Evolutionary conservation across 441 rosid genomes (phyloP).

Genomic region (Francoa sonchifolia): DNA sequence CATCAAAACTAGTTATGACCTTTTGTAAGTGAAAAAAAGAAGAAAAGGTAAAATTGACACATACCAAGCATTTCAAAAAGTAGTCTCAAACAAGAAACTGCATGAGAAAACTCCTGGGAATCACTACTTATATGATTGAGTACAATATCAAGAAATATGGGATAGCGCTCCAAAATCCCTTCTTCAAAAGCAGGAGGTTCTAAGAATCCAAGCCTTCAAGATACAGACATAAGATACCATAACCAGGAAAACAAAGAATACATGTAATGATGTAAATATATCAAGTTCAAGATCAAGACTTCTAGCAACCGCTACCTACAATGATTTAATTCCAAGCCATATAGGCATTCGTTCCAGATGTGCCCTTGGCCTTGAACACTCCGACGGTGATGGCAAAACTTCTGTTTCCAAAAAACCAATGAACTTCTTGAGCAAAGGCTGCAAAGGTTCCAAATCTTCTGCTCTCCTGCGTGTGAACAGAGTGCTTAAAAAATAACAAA

Average conservation of each 20-base stretch:
- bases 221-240: slow-evolving; percentile 14
- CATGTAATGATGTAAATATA: slow-evolving; percentile 8
- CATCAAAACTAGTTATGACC: slow-evolving; percentile 3
- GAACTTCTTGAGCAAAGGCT: slow-evolving; percentile 76
- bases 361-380: slow-evolving; percentile 59
- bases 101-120: slow-evolving; percentile 85
- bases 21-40: slow-evolving; percentile 6
- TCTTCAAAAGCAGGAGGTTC: slow-evolving; percentile 98
- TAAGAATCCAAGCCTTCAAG: slow-evolving; percentile 82
- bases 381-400: slow-evolving; percentile 46
- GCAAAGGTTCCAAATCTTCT: slow-evolving; percentile 85
- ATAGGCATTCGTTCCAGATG: slow-evolving; percentile 62
- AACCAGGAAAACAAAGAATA: slow-evolving; percentile 19
- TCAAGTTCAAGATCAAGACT: slow-evolving; percentile 14
- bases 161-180: slow-evolving; percentile 89
- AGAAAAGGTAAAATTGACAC: slow-evolving; percentile 11
- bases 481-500: too few relatives aligned
- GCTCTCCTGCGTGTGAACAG: slow-evolving; percentile 79
- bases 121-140: slow-evolving; percentile 86
- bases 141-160: slow-evolving; percentile 88
- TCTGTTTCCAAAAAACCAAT: slow-evolving; percentile 78
- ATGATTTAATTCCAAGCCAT: slow-evolving; percentile 95
- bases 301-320: slow-evolving; percentile 49
- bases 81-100: slow-evolving; percentile 77
- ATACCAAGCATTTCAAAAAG: slow-evolving; percentile 95